Evolutionary conservation across 805 yeast species (phyloP).

Genomic region (Candida boidinii): DNA sequence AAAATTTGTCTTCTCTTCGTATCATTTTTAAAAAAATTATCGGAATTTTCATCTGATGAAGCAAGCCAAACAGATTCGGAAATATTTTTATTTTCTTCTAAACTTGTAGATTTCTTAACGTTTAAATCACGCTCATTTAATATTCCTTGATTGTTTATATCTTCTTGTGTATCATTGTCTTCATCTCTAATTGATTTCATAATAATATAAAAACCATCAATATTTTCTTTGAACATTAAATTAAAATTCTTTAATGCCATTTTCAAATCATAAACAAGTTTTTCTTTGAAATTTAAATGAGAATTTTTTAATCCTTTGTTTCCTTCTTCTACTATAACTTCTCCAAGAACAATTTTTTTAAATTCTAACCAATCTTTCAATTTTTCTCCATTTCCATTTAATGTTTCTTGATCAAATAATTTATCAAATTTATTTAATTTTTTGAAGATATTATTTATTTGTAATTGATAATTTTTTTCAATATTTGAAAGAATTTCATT

Average conservation of each 20-base stretch:
- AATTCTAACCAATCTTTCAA: neutral
- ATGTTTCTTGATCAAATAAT: neutral
- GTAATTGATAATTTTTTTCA: neutral
- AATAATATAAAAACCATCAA: neutral
- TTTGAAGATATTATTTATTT: neutral
- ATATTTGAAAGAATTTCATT: neutral
- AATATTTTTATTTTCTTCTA: no score
- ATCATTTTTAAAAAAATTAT: no score
- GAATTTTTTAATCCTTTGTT: no score
- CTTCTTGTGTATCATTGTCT: no score
- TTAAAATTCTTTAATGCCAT: neutral
- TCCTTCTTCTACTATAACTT: no score
- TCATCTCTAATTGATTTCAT: neutral
- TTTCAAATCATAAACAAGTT: neutral
- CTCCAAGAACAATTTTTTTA: neutral
- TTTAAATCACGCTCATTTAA: no score
- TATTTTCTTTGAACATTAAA: neutral
- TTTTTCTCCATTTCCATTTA: neutral
- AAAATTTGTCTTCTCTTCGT: no score
- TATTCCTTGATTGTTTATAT: no score
- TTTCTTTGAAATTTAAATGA: neutral
- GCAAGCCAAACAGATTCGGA: no score
- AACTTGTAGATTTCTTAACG: no score
- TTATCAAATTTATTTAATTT: neutral
- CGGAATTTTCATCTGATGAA: no score